Percentiles rank a stretch among this genome's conserved stretches.
Conservation (phyloP, 176 grass and related monocot genomes). For the Dactylis glomerata region DNA sequence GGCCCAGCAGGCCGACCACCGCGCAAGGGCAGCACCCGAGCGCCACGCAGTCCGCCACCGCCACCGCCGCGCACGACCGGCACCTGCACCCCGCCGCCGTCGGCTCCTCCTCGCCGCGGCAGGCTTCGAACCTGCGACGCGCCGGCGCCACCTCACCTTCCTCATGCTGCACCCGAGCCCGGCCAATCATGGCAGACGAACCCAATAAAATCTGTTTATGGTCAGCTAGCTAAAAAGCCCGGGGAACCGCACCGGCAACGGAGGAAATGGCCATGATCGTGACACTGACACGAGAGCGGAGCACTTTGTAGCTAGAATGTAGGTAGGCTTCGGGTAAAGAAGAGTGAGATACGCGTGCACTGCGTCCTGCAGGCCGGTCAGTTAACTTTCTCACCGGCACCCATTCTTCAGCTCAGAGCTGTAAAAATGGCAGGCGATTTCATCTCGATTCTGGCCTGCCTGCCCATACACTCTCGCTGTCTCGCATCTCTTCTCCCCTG, state of each 20-base stretch:
- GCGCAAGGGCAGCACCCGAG: slow-evolving; percentile 79
- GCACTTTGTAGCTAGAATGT: slow-evolving; percentile 39
- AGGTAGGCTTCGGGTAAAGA: slow-evolving; percentile 17
- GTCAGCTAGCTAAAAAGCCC: not conserved
- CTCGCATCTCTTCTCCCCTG: not conserved
- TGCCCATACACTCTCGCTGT: not conserved
- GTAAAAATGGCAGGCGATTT: not conserved
- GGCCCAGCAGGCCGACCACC: slow-evolving; percentile 41
- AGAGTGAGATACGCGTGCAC: slow-evolving; percentile 16
- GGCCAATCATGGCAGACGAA: slow-evolving; percentile 23
- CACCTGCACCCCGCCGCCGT: slow-evolving; percentile 35
- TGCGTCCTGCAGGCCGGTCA: not conserved
- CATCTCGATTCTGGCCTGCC: not conserved
- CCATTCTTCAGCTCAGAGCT: not conserved
- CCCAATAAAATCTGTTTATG: not conserved
- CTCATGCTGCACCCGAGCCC: not conserved
- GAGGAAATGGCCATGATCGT: not conserved
- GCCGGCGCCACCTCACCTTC: not conserved
- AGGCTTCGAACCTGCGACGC: not conserved
- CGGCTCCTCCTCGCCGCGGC: not conserved
- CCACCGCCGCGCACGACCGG: slow-evolving; percentile 60
- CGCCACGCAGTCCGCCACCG: slow-evolving; percentile 65
- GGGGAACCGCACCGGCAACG: not conserved
- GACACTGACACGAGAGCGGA: slow-evolving; percentile 7
- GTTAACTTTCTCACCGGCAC: slow-evolving; percentile 10